A percentile compares a stretch with the other conserved stretches of the same genome.
Conservation (phyloP, 1,284 basidiomycete species). For the Tilletia horrida region DNA sequence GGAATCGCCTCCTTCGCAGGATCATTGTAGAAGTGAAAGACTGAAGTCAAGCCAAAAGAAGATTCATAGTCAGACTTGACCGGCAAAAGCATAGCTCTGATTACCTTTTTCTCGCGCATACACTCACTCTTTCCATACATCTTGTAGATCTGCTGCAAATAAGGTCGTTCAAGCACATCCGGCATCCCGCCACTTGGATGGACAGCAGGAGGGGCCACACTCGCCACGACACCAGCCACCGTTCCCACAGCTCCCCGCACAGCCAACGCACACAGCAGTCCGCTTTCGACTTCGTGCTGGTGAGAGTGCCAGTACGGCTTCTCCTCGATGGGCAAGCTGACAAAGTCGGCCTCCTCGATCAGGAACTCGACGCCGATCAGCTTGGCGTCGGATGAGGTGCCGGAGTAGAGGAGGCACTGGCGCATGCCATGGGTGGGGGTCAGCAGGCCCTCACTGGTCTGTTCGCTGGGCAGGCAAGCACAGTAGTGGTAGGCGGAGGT, state of each 20-base stretch:
- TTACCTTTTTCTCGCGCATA: too few relatives aligned
- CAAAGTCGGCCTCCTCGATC: slow-evolving; percentile 59
- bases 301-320: slow-evolving; percentile 63
- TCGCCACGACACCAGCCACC: slow-evolving; percentile 20
- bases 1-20: not conserved
- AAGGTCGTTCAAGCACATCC: slow-evolving; percentile 29
- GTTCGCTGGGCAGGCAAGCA: slow-evolving; percentile 20
- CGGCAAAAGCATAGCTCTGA: too few relatives aligned
- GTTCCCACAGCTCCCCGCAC: slow-evolving; percentile 20
- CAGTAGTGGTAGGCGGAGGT: slow-evolving; percentile 35
- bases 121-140: slow-evolving; percentile 25
- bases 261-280: slow-evolving; percentile 57
- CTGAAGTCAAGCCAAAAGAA: too few relatives aligned
- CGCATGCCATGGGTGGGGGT: slow-evolving; percentile 21
- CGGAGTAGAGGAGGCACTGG: slow-evolving; percentile 59
- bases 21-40: slow-evolving; percentile 15
- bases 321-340: slow-evolving; percentile 58
- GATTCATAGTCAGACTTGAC: too few relatives aligned
- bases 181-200: slow-evolving; percentile 28
- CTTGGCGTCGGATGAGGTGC: slow-evolving; percentile 58
- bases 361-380: slow-evolving; percentile 63
- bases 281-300: slow-evolving; percentile 60
- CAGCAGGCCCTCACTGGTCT: not conserved
- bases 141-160: slow-evolving; percentile 24
- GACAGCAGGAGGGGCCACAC: slow-evolving; percentile 20